Evolutionary conservation across 176 grass and related monocot species (phyloP).

Genomic region (Triticum aestivum): DNA sequence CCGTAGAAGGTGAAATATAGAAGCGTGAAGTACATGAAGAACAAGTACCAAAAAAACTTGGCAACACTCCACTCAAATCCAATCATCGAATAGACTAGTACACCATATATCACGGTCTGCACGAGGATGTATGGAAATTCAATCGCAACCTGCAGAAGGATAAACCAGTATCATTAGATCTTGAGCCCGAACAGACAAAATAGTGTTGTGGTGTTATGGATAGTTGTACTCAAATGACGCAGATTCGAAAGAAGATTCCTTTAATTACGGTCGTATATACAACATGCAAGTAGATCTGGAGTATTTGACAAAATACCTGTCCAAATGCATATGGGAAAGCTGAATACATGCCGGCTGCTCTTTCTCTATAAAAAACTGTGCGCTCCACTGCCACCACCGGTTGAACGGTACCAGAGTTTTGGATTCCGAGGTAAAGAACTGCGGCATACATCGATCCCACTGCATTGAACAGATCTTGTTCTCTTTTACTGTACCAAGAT

Average conservation of each 20-base stretch:
- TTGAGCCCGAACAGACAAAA: too few relatives aligned
- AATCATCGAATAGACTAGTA: slow-evolving; percentile 75
- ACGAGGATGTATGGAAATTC: slow-evolving; percentile 67
- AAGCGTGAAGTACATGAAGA: slow-evolving; percentile 96
- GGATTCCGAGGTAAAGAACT: slow-evolving; percentile 73
- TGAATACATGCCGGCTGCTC: slow-evolving; percentile 90
- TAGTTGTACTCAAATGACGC: too few relatives aligned
- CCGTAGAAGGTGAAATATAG: slow-evolving; percentile 89
- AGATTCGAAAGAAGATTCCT: too few relatives aligned
- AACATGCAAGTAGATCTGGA: background rate
- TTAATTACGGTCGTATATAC: background rate
- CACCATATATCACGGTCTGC: slow-evolving; percentile 64
- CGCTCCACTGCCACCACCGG: slow-evolving; percentile 78
- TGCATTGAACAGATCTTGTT: slow-evolving; percentile 75
- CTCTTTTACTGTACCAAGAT: slow-evolving; percentile 34
- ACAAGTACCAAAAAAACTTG: slow-evolving; percentile 93
- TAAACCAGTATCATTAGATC: background rate
- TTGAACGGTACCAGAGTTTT: slow-evolving; percentile 76
- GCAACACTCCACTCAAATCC: slow-evolving; percentile 73
- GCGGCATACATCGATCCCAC: slow-evolving; percentile 89
- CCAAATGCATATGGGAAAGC: slow-evolving; percentile 94
- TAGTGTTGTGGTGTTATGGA: too few relatives aligned
- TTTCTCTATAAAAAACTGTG: slow-evolving; percentile 91
- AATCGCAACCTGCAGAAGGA: slow-evolving; percentile 53
- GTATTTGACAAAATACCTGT: slow-evolving; percentile 47